Evolutionary conservation across 225 moss, liverwort and hornwort species (phyloP), one percentile per base, ranked within the genome.

Genomic region (Rhytidiadelphus loreus): DNA sequence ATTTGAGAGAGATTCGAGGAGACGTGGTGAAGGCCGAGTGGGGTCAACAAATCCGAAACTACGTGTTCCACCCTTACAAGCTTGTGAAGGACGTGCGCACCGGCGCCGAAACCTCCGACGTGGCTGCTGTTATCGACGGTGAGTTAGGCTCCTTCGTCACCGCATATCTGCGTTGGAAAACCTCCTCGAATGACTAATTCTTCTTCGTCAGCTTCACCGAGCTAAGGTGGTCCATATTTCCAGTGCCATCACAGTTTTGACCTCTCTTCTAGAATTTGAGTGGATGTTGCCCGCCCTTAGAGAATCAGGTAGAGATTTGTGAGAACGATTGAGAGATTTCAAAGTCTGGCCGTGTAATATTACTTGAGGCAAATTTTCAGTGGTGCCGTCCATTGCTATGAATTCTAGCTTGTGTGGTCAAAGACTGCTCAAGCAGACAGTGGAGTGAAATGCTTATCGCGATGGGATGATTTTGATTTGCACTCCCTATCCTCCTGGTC

Each of bases 41-140:
- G 99, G 99, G 99, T 72, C 99, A 99, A 83, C 99, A 99, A 88
- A 97, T 99, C 37, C 93, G 99, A 86, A 99, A 99, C 68, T 97
- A 99, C 86, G 99, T 99, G 55, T 96, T 99, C 71, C 99, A 99
- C 86, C 99, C 99, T 48, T 99, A 99, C 90, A 99, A 99, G 89
- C 92, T 99, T 62, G 99, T 99, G 89, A 99, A 99, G 88, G 99
- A 99, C 92, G 94, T 97, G 39, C 93, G 99, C 88, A 96, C 99
- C 21, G 95, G 96, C 15, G 90, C 92, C 69, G 99, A 99, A 93
- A 94, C 97, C 18, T 93, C 95, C 13, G 96, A 96, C 80, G 94
- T 97, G 66, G 90, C 89, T 63, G 94, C 92, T 63, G 96, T 99
- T 69, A 76, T 97, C 84, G 93, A 93, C 87, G 99, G 99, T 66